These are phyloP conservation scores for Salix caprea DNA, from an alignment of 345 rosid genomes.

Conservation along the genomic window DNA sequence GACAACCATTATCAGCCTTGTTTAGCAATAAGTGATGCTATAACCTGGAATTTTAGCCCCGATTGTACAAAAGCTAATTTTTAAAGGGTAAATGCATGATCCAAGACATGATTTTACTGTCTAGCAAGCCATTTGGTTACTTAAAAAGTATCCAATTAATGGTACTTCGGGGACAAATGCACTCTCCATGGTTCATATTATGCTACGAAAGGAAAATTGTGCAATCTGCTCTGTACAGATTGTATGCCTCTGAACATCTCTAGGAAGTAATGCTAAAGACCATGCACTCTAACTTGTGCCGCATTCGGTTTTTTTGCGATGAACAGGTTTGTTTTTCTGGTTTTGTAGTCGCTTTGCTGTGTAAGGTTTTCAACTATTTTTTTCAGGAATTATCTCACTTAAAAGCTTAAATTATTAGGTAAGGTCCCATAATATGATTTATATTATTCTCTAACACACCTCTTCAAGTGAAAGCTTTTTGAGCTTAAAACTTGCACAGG, in stretches of 20 bases:
- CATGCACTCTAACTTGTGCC: neutral
- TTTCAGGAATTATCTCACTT: accelerated
- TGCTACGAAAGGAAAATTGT: neutral
- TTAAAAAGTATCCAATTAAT: no score
- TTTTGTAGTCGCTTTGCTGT: neutral
- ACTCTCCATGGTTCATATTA: neutral
- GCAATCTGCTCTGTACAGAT: neutral
- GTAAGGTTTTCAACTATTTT: neutral
- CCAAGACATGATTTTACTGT: neutral
- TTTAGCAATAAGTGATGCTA: neutral
- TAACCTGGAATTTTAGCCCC: no score
- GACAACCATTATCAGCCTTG: neutral
- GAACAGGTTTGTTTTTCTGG: neutral
- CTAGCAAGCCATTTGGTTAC: neutral
- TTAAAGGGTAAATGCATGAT: neutral
- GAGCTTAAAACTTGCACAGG: no score
- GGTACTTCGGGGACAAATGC: neutral
- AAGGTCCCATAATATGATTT: no score
- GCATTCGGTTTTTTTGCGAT: neutral
- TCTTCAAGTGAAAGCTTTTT: no score
- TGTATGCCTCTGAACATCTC: neutral
- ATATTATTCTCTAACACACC: no score
- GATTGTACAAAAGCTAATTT: neutral
- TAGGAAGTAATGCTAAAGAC: neutral
- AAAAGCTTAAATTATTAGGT: no score